Evolutionary conservation across 2,329 filamentous ascomycete genomes (phyloP).

Genomic region (Bipolaris victoriae): DNA sequence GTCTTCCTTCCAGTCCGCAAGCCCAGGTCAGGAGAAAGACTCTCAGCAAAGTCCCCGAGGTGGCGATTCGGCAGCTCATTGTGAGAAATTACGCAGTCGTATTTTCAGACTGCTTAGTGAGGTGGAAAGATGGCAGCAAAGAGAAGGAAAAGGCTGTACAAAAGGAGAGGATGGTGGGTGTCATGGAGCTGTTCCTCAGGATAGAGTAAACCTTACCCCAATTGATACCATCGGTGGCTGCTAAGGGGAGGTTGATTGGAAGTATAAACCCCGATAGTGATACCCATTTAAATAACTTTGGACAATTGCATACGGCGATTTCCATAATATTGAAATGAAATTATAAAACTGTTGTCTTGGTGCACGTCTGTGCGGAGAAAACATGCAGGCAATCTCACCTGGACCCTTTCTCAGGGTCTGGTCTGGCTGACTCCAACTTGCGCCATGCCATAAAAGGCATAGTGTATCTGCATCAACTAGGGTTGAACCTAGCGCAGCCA

Average conservation of each 20-base stretch:
- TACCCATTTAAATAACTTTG: background rate
- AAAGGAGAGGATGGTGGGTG: slow-evolving; percentile 68
- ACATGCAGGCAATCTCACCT: background rate
- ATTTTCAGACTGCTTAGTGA: slow-evolving; percentile 69
- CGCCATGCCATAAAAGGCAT: slow-evolving; percentile 3
- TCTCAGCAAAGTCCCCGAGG: slow-evolving; percentile 54
- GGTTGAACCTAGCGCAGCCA: slow-evolving; percentile 16
- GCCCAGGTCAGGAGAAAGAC: slow-evolving; percentile 47
- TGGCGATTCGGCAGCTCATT: slow-evolving; percentile 63
- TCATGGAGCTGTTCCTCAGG: slow-evolving; percentile 73
- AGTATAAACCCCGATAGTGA: background rate
- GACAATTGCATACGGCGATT: background rate
- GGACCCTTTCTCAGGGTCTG: slow-evolving; percentile 6
- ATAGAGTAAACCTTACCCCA: background rate
- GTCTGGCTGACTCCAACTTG: slow-evolving; percentile 5
- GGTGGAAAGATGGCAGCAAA: slow-evolving; percentile 50
- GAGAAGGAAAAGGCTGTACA: slow-evolving; percentile 65
- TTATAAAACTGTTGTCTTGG: background rate
- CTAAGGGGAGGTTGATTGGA: background rate
- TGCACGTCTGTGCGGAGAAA: too few species aligned
- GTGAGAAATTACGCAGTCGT: slow-evolving; percentile 69
- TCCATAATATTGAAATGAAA: background rate
- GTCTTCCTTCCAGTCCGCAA: slow-evolving; percentile 39
- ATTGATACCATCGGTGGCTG: background rate
- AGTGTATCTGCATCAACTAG: slow-evolving; percentile 2